phyloP scores from a whole-genome alignment of 1,284 basidiomycete genomes.

The Ganoderma lucidum region DNA sequence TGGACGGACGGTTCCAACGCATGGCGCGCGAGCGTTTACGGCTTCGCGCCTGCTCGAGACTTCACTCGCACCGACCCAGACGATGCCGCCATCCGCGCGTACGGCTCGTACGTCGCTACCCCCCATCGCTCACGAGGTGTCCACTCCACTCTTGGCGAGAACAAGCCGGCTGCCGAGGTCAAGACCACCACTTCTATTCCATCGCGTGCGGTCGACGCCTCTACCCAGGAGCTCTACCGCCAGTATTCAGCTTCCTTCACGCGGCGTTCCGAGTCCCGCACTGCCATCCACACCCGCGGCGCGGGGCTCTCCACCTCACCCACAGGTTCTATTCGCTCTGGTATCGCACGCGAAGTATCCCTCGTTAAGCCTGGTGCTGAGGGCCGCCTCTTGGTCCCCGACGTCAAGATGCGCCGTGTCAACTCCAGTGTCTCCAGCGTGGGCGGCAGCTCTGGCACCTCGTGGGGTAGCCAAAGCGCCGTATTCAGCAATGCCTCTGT shows the following conservation, averaged over 20 bases:
- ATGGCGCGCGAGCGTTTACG: constrained; percentile 70
- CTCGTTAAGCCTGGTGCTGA: constrained; percentile 64
- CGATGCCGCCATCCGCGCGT: constrained; percentile 42
- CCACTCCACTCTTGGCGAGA: constrained; percentile 52
- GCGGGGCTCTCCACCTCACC: constrained; percentile 42
- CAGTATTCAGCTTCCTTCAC: constrained; percentile 62
- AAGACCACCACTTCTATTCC: constrained; percentile 31
- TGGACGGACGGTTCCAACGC: constrained; percentile 74
- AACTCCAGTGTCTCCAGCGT: constrained; percentile 38
- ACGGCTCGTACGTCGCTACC: constrained; percentile 56
- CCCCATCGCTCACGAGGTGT: constrained; percentile 57
- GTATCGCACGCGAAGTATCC: constrained; percentile 50
- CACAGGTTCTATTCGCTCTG: constrained; percentile 41
- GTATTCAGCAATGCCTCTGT: constrained; percentile 21
- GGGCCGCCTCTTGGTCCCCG: constrained; percentile 71
- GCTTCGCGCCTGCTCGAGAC: constrained; percentile 46
- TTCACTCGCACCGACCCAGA: constrained; percentile 36
- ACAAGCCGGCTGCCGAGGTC: constrained; percentile 40
- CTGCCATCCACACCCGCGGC: constrained; percentile 43
- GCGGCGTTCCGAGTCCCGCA: constrained; percentile 58
- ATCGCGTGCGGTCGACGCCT: constrained; percentile 29
- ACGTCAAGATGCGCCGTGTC: constrained; percentile 59
- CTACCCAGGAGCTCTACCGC: constrained; percentile 52
- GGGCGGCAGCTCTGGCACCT: constrained; percentile 35
- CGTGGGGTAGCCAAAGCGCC: constrained; percentile 31